A percentile compares a stretch with the other conserved stretches of the same genome.
phyloP scores from a whole-genome alignment of 73 alveolate species.

The Uronychia binucleata region DNA sequence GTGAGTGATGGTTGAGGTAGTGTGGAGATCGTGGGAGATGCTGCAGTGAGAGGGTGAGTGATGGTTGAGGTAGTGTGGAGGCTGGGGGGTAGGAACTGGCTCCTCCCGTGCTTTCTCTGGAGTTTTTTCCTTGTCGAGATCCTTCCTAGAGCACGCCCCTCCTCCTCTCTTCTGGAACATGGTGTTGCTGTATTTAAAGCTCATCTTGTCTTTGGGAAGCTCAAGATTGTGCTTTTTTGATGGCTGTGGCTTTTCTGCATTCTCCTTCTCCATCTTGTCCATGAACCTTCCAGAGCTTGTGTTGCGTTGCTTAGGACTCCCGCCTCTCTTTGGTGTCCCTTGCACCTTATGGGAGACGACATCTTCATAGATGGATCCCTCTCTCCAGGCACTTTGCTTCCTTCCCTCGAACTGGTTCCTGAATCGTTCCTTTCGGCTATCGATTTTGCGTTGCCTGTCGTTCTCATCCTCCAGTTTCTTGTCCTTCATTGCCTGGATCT shows the following conservation, averaged over 20 bases:
- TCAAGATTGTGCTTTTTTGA: too few relatives aligned
- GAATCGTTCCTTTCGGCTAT: not conserved
- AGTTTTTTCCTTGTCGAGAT: not conserved
- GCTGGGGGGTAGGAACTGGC: not conserved
- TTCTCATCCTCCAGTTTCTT: not conserved
- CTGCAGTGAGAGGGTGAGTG: not conserved
- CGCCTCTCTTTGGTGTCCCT: not conserved
- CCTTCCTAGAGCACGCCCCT: too few relatives aligned
- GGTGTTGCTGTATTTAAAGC: too few relatives aligned
- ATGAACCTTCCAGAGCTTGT: not conserved
- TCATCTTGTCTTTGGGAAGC: too few relatives aligned
- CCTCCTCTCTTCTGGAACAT: too few relatives aligned
- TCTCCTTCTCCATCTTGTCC: not conserved
- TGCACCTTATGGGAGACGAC: not conserved
- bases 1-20: slow-evolving; percentile 3
- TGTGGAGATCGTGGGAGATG: not conserved
- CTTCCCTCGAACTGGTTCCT: not conserved
- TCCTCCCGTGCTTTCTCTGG: not conserved
- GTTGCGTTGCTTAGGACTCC: not conserved
- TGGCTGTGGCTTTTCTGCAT: not conserved
- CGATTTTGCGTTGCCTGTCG: not conserved
- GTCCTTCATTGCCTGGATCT: not conserved
- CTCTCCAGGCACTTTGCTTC: not conserved
- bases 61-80: not conserved
- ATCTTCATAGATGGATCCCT: too few relatives aligned